Base-by-base conservation (phyloP, 352 stramenopile species). In the Globisporangium carolinianum region DNA sequence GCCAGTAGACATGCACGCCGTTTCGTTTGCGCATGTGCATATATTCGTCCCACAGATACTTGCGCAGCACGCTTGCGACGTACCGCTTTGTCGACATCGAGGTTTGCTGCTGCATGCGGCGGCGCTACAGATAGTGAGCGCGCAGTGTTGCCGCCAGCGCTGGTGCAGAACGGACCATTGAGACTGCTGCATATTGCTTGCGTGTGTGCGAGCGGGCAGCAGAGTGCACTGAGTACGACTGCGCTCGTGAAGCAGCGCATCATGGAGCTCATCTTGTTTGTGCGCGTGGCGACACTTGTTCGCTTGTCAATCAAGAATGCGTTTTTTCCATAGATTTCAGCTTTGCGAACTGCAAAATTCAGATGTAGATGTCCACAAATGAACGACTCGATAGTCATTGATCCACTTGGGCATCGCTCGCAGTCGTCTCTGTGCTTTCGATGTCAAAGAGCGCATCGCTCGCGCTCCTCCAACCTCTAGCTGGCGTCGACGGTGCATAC, bases 91-190 rank as follows among this genome's bases (percentile, higher is more conserved):
- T 73, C 58, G 0, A 58, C 47, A 43, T 82, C 73, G 24, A 91
- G 69, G 47, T 80, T 76, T 12, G 68, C 46, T 4, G 43, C 42
- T 15, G 72, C 72, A 53, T 91, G 71, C 10, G 32, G 53, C 32
- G 79, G 75, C 32, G 76, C 55, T 14, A 58, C 14, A 43, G 62
- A 54, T 51, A 80, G 77, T 39, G 24, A 53, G 46, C 3, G 58
- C 66, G 0, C 76, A 47, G 35, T 66, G 0, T 36, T 46, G 3
- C 39, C 32, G 1, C 14, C 67, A 1, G 76, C 55, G 37, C 43
- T 61, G 2, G 24, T 47, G 43, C 81, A 91, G 45, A 76, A 91
- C 24, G 81, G 81, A 12, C 81, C 81, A n/a, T 82, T 89, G 10
- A 85, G 65, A 41, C 79, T 89, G 60, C 79, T 91, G 60, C 81